Percentiles rank a stretch among this genome's conserved stretches.
Evolutionary conservation across 2,329 filamentous ascomycete genomes (phyloP).

Genomic region (Fusarium devonianum): DNA sequence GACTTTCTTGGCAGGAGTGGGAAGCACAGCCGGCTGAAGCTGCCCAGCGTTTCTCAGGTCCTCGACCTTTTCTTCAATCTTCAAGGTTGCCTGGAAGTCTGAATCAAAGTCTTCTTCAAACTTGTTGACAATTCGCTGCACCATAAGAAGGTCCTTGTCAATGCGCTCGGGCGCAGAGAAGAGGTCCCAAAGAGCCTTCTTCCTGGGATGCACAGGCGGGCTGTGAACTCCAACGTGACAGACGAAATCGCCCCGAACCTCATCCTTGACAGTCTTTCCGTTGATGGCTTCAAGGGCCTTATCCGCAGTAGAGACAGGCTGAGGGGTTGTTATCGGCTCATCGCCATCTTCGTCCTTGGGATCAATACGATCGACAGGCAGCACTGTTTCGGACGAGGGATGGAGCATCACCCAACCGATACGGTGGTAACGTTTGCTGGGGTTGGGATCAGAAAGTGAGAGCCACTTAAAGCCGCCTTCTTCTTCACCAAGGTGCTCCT

Average conservation of each 20-base stretch:
- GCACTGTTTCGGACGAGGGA: slow-evolving; percentile 71
- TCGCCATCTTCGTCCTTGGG: slow-evolving; percentile 73
- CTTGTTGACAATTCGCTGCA: slow-evolving; percentile 81
- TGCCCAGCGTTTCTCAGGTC: slow-evolving; percentile 78
- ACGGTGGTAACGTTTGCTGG: slow-evolving; percentile 93
- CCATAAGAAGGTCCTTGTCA: slow-evolving; percentile 85
- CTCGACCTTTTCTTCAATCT: slow-evolving; percentile 87
- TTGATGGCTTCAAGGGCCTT: slow-evolving; percentile 94
- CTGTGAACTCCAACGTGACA: slow-evolving; percentile 97
- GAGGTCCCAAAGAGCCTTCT: slow-evolving; percentile 96
- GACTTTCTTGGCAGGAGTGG: slow-evolving; percentile 62
- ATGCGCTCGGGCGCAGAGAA: slow-evolving; percentile 95
- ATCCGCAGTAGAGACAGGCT: slow-evolving; percentile 70
- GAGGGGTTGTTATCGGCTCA: slow-evolving; percentile 61
- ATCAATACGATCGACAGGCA: slow-evolving; percentile 74
- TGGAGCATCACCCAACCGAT: slow-evolving; percentile 99
- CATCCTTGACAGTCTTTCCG: slow-evolving; percentile 95
- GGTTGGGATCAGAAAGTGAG: slow-evolving; percentile 95
- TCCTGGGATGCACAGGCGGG: slow-evolving; percentile 82
- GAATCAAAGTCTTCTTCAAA: slow-evolving; percentile 85
- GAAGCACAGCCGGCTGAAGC: slow-evolving; percentile 70
- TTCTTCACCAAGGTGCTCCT: slow-evolving; percentile 89
- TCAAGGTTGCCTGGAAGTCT: slow-evolving; percentile 77
- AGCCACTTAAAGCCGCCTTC: slow-evolving; percentile 95
- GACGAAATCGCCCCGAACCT: slow-evolving; percentile 92